Conservation (phyloP, 2,329 filamentous ascomycete genomes). For the Fusarium decemcellulare region DNA sequence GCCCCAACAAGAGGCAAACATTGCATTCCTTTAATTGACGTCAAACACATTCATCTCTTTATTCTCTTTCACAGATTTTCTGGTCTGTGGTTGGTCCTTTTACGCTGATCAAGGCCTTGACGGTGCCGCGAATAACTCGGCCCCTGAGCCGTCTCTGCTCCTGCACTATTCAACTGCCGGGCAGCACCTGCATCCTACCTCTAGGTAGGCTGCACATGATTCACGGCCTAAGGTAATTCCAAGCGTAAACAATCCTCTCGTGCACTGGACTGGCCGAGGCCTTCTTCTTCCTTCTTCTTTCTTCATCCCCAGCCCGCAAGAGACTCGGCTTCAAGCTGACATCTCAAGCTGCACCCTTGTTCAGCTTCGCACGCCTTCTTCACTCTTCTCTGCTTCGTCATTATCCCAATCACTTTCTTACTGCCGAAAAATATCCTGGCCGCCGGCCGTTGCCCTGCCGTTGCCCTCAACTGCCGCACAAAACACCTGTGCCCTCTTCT, state of each 20-base stretch:
- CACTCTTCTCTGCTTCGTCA: neutral
- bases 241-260: too few relatives aligned
- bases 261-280: too few relatives aligned
- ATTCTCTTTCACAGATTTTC: too few relatives aligned
- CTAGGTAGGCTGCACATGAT: too few relatives aligned
- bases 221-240: too few relatives aligned
- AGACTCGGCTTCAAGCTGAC: neutral
- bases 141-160: too few relatives aligned
- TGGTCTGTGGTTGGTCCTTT: too few relatives aligned
- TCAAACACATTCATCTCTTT: neutral
- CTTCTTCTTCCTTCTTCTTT: too few relatives aligned
- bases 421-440: neutral
- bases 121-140: too few relatives aligned
- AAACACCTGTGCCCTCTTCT: neutral
- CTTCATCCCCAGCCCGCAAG: neutral
- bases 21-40: neutral
- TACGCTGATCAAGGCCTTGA: neutral
- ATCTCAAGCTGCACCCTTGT: neutral
- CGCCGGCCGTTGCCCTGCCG: conserved; percentile 1
- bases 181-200: too few relatives aligned
- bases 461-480: neutral
- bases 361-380: neutral
- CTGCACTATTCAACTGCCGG: too few relatives aligned
- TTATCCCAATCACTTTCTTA: neutral
- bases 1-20: neutral